Evolutionary conservation across 2,329 filamentous ascomycete species (phyloP), one percentile per base, ranked within the genome.

Genomic region (Aureobasidium leucospermi): DNA sequence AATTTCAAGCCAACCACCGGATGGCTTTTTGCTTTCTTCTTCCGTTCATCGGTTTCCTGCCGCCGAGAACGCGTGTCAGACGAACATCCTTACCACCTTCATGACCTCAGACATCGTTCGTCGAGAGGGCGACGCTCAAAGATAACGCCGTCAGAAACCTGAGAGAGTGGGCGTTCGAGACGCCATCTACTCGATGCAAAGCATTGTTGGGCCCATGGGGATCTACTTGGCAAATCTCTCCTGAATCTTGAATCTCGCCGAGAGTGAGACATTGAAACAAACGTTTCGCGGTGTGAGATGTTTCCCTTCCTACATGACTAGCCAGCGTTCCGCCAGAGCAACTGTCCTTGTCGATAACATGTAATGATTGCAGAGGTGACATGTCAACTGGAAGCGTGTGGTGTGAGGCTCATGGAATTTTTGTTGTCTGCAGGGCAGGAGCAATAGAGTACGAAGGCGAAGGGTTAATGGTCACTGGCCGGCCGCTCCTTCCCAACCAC

Each of bases 201-300:
- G 46, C n/a, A 49, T 36, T 49, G 15, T 19, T 23, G 23, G 16
- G 13, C 51, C 51, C 51, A 19, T 43, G 51, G 51, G 51, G 51
- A 13, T 6, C 3, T 34, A n/a, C 49, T 55, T 55, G 51, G 51
- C 51, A 28, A 23, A 34, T 34, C 23, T 42, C 41, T 38, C 52
- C 52, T 56, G 52, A 45, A 56, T 56, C 39, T 53, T 29, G 36
- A 36, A 42, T 53, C 19, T 41, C 49, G 38, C 49, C 49, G 49
- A 42, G 49, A 42, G 16, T 42, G 36, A 53, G 41, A 39, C 29
- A 23, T 31, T 3, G 15, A 53, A 43, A 55, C 41, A 29, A 19
- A 11, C 19, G 52, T 45, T 45, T 43, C 51, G 48, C 29, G 48
- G 19, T 28, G 23, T 19, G 16, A 43, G n/a, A 42, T 41, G 39